Percentiles rank a stretch among this genome's conserved stretches.
phyloP scores from a whole-genome alignment of 2,329 filamentous ascomycete species.

The Teratosphaeria pseudoeucalypti region DNA sequence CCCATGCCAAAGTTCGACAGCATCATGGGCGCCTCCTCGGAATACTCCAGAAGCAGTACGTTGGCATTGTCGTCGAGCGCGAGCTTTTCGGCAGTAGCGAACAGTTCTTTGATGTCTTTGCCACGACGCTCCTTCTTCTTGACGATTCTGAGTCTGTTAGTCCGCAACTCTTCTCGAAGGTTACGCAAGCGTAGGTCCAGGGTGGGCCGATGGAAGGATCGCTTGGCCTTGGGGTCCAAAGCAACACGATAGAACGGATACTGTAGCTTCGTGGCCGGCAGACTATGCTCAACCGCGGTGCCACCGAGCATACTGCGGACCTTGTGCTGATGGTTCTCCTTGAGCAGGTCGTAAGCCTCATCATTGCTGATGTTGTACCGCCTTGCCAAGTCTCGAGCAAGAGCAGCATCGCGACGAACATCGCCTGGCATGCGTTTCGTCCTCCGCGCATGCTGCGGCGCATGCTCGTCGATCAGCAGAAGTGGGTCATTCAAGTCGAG shows the following conservation, averaged over 20 bases:
- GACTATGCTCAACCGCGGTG: constrained; percentile 84
- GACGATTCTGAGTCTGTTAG: constrained; percentile 59
- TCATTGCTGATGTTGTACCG: constrained; percentile 97
- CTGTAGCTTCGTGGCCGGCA: constrained; percentile 81
- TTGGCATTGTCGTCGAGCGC: constrained; percentile 76
- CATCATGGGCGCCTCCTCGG: constrained; percentile 82
- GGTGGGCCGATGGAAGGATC: constrained; percentile 75
- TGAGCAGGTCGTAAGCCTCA: constrained; percentile 86
- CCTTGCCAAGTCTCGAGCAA: constrained; percentile 62
- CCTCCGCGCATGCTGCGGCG: constrained; percentile 52
- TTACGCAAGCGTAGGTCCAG: constrained; percentile 53
- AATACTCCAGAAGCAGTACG: constrained; percentile 85
- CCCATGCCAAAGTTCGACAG: constrained; percentile 98
- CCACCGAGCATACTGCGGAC: constrained; percentile 86
- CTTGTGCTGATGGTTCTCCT: constrained; percentile 94
- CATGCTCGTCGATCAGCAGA: constrained; percentile 70
- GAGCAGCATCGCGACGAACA: constrained; percentile 55
- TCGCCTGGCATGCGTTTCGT: constrained; percentile 37
- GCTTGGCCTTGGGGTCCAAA: constrained; percentile 57
- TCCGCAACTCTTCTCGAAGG: constrained; percentile 57
- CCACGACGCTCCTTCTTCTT: constrained; percentile 79
- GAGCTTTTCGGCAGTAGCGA: constrained; percentile 68
- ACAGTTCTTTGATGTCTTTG: constrained; percentile 67
- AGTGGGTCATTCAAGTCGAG: constrained; percentile 83
- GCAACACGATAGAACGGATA: constrained; percentile 95